A percentile compares a stretch with the other conserved stretches of the same genome.
Conservation (phyloP, 2,329 filamentous ascomycete genomes). For the Metarhizium album region DNA sequence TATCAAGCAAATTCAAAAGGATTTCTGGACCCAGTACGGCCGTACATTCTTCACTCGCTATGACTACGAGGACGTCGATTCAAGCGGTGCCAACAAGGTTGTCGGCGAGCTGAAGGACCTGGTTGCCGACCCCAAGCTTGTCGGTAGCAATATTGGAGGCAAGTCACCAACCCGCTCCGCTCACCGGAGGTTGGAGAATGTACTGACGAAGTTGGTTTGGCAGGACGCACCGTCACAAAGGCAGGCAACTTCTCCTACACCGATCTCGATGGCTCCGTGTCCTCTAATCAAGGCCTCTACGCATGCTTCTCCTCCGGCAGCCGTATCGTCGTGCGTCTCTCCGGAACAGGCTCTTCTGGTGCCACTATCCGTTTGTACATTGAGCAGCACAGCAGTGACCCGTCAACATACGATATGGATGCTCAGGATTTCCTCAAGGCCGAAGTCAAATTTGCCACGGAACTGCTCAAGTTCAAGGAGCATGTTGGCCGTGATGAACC, state of each 20-base stretch:
- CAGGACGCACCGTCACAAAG: slow-evolving; percentile 69
- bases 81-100: slow-evolving; percentile 82
- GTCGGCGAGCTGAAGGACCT: slow-evolving; percentile 70
- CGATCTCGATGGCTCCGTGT: slow-evolving; percentile 92
- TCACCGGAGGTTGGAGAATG: background rate
- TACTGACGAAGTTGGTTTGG: slow-evolving; percentile 4
- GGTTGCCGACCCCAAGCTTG: slow-evolving; percentile 62
- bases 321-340: slow-evolving; percentile 88
- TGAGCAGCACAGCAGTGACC: slow-evolving; percentile 84
- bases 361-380: slow-evolving; percentile 96
- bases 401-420: slow-evolving; percentile 65
- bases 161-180: slow-evolving; percentile 11
- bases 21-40: slow-evolving; percentile 95
- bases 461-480: slow-evolving; percentile 86
- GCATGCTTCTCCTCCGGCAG: slow-evolving; percentile 91
- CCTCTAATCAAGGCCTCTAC: slow-evolving; percentile 92
- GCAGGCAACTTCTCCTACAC: slow-evolving; percentile 98
- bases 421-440: slow-evolving; percentile 91
- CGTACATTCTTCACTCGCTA: slow-evolving; percentile 99
- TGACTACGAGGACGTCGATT: slow-evolving; percentile 94
- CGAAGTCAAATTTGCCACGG: slow-evolving; percentile 75
- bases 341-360: slow-evolving; percentile 87
- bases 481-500: slow-evolving; percentile 86
- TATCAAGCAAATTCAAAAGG: slow-evolving; percentile 91
- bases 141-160: slow-evolving; percentile 73